A percentile compares a stretch with the other conserved stretches of the same genome.
These are phyloP conservation scores for Talaromyces funiculosus DNA, from an alignment of 2,329 filamentous ascomycete species.

Conservation along the genomic window DNA sequence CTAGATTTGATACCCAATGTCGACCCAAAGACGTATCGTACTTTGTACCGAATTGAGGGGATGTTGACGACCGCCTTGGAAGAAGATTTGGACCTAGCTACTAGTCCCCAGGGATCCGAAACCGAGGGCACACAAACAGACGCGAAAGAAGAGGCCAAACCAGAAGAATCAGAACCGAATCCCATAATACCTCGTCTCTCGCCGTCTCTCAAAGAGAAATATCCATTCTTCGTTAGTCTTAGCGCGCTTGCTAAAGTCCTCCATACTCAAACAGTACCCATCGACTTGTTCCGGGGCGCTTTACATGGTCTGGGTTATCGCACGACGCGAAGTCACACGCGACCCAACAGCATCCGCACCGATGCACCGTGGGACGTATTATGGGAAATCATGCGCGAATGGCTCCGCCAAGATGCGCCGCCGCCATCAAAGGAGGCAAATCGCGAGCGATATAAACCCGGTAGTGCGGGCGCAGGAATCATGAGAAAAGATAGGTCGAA, in stretches of 20 bases:
- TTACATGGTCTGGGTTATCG: conserved; percentile 74
- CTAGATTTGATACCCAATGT: conserved; percentile 64
- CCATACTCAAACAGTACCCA: conserved; percentile 73
- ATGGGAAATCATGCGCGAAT: conserved; percentile 92
- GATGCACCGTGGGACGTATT: conserved; percentile 84
- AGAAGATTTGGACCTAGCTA: conserved; percentile 48
- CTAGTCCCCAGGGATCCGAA: not conserved
- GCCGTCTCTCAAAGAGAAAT: conserved; percentile 43
- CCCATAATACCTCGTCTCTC: conserved; percentile 49
- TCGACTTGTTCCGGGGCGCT: conserved; percentile 74
- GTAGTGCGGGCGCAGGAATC: conserved; percentile 67
- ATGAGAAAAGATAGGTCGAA: conserved; percentile 40
- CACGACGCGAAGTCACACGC: conserved; percentile 80
- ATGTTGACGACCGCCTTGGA: conserved; percentile 88
- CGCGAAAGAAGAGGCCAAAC: conserved; percentile 9
- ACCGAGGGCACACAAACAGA: not conserved
- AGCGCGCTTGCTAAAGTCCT: conserved; percentile 68
- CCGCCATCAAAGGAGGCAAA: not conserved
- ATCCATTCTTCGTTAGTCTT: conserved; percentile 83
- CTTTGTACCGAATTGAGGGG: conserved; percentile 73
- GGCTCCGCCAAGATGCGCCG: conserved; percentile 64
- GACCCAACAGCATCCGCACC: conserved; percentile 85
- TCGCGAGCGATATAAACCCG: conserved; percentile 32
- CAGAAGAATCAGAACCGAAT: not conserved
- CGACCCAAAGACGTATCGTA: conserved; percentile 68